These are phyloP conservation scores for Verticillium isaacii DNA, from an alignment of 2,329 filamentous ascomycete genomes.

Conservation along the genomic window DNA sequence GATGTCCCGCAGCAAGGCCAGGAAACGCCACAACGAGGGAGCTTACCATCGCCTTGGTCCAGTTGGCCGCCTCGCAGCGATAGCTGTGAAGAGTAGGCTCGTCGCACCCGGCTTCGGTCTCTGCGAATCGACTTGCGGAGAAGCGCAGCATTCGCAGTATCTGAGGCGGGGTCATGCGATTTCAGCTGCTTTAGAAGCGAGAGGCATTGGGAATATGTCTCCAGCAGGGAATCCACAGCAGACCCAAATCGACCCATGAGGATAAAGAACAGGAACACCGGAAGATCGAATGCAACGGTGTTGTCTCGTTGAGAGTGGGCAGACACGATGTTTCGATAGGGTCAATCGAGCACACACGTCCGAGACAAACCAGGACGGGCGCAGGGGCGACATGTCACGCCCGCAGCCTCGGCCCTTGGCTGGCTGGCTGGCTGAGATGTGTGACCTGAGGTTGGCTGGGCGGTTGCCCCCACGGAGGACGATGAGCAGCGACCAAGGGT, in stretches of 20 bases:
- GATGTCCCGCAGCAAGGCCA: conserved; percentile 4
- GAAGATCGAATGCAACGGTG: neutral
- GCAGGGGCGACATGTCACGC: neutral
- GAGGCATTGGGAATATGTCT: conserved; percentile 42
- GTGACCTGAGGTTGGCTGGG: neutral
- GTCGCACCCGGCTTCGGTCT: conserved; percentile 34
- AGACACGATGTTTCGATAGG: neutral
- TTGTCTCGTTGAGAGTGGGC: neutral
- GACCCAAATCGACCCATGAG: conserved; percentile 36
- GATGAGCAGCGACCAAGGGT: neutral
- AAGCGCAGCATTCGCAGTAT: conserved; percentile 12
- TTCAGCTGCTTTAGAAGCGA: conserved; percentile 32
- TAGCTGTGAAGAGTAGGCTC: conserved; percentile 35
- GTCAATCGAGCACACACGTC: neutral
- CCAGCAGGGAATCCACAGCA: conserved; percentile 37
- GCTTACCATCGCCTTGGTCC: conserved; percentile 43
- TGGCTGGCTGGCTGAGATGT: neutral
- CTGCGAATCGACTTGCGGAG: conserved; percentile 31
- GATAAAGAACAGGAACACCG: neutral
- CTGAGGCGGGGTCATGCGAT: neutral
- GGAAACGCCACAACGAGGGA: neutral
- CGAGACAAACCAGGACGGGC: neutral
- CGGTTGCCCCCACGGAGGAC: neutral
- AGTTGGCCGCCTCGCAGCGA: conserved; percentile 34
- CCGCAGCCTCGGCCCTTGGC: neutral